Evolutionary conservation across 805 yeast species (phyloP), one percentile per base, ranked within the genome.

Genomic region (Maudiozyma saulgeensis): DNA sequence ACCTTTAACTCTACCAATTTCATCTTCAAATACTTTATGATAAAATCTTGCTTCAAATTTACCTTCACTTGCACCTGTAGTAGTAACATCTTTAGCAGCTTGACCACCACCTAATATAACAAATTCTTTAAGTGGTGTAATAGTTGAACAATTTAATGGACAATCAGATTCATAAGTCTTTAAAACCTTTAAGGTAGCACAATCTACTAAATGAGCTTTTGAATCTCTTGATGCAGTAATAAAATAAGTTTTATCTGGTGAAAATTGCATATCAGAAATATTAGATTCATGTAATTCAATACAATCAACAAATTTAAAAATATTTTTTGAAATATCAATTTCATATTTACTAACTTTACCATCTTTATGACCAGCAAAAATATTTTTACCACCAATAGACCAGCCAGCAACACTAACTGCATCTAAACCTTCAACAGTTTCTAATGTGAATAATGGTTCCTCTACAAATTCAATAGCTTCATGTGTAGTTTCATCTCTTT

Each of bases 81-180:
- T 93, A 41, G 99, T 93, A 64, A 93, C 99, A 68, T 90, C 95
- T 70, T 89, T 82, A 40, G 99, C 98, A 62, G 89, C 98, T 75
- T 93, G 98, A 81, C 99, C 99, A 73, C 99, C 99, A 48, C 98
- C 99, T 53, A 93, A 76, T 45, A 93, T 83, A 53, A 93, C 85
- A 65, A 83, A 91, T 64, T 93, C 91, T 72, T 93, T 93, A 50
- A 82, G 75, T 25, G 98, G 95, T 15, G 99, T 90, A 58, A 93
- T 84, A 56, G 95, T 84, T 18, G 98, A 98, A 37, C 96, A 80
- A 75, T 93, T 93, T 77, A 93, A 77, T 51, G 98, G 97, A 47
- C 95, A 89, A 66, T 89, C 97, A 6, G 96, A 82, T 58, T 76
- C 79, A 69, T 76, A 93, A 19, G 79, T 80, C 70, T 90, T 89